phyloP scores from a whole-genome alignment of 306 rosid species.

The Fragaria ananassa region DNA sequence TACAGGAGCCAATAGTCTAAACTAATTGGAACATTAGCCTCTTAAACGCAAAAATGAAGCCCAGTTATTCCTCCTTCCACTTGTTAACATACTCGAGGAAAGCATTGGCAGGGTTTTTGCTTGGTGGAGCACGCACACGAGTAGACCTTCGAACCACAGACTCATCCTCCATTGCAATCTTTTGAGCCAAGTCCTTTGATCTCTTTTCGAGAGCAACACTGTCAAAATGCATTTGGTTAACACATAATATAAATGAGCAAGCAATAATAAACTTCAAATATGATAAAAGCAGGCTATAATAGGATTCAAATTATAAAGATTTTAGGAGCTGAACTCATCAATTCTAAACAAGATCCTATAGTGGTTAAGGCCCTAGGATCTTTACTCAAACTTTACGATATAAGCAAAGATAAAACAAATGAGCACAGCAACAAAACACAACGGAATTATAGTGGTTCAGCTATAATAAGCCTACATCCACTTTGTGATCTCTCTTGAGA shows the following conservation, averaged over 20 bases:
- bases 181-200: conserved; percentile 54
- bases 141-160: conserved; percentile 77
- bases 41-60: not conserved
- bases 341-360: not conserved
- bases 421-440: too few relatives aligned
- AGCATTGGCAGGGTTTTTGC: conserved; percentile 74
- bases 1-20: not conserved
- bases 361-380: too few relatives aligned
- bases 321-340: not conserved
- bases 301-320: not conserved
- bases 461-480: too few relatives aligned
- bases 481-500: too few relatives aligned
- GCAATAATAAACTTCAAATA: not conserved
- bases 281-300: not conserved
- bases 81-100: conserved; percentile 78
- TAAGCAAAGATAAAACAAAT: too few relatives aligned
- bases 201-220: conserved; percentile 64
- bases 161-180: conserved; percentile 52
- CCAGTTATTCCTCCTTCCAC: conserved; percentile 68
- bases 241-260: not conserved
- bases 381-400: too few relatives aligned
- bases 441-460: too few relatives aligned
- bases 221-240: conserved; percentile 15
- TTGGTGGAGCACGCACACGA: conserved; percentile 89
- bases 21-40: conserved; percentile 1